Evolutionary conservation across 1,284 basidiomycete species (phyloP).

Genomic region (Vanrija sp.): DNA sequence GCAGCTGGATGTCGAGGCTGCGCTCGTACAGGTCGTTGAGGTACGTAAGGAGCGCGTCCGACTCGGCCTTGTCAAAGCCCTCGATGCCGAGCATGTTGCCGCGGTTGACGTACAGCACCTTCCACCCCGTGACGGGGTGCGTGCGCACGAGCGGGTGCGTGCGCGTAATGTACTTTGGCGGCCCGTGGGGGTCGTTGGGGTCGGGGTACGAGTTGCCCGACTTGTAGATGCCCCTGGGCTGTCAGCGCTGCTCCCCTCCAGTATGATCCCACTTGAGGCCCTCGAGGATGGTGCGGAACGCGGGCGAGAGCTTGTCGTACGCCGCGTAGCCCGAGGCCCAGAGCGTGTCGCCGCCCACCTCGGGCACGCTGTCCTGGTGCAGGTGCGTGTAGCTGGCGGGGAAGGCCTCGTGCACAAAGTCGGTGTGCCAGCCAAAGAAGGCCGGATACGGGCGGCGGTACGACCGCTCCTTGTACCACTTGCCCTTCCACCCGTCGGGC

Average conservation of each 20-base stretch:
- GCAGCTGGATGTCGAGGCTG: constrained; percentile 38
- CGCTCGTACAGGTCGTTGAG: constrained; percentile 36
- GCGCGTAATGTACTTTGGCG: constrained; percentile 57
- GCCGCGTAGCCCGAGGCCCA: constrained; percentile 53
- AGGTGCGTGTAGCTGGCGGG: constrained; percentile 62
- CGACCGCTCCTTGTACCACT: background rate
- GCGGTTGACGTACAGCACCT: constrained; percentile 55
- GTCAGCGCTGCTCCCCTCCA: too few species aligned
- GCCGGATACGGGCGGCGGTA: constrained; percentile 19
- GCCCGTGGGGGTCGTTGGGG: constrained; percentile 38
- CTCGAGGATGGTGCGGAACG: constrained; percentile 24
- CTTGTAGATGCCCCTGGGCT: constrained; percentile 32
- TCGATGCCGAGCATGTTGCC: constrained; percentile 28
- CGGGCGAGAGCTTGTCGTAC: constrained; percentile 30
- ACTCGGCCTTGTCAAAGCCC: constrained; percentile 25
- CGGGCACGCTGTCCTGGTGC: constrained; percentile 49
- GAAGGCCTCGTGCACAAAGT: constrained; percentile 65
- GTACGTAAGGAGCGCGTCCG: constrained; percentile 32
- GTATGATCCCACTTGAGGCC: too few species aligned
- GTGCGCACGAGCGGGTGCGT: constrained; percentile 26
- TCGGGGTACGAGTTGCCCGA: constrained; percentile 31
- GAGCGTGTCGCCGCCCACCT: constrained; percentile 32
- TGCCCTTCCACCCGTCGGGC: constrained; percentile 14
- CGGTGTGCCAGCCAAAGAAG: constrained; percentile 62
- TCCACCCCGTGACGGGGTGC: constrained; percentile 29